These are phyloP conservation scores for Litchi chinensis DNA, from an alignment of 345 rosid genomes.

Conservation along the genomic window DNA sequence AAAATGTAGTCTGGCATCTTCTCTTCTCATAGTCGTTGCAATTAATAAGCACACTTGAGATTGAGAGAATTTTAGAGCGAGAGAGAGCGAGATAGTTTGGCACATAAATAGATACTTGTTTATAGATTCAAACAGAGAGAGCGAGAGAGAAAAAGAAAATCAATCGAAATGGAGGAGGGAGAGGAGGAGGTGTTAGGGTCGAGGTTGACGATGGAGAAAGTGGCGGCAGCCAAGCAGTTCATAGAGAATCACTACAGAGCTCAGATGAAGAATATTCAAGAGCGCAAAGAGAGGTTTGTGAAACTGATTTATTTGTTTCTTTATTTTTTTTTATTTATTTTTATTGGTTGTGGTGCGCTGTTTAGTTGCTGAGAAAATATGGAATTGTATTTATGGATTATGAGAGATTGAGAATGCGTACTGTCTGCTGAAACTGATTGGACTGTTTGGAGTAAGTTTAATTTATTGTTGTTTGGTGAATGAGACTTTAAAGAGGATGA, in stretches of 20 bases:
- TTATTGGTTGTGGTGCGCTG: conserved; percentile 7
- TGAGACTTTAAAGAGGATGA: conserved; percentile 1
- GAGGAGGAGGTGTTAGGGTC: conserved; percentile 72
- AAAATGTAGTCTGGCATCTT: conserved; percentile 23
- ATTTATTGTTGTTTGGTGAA: not conserved
- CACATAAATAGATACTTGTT: conserved; percentile 17
- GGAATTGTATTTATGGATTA: not conserved
- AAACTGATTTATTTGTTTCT: not conserved
- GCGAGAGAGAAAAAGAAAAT: conserved; percentile 22
- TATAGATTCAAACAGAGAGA: conserved; percentile 24
- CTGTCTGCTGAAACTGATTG: conserved; percentile 22
- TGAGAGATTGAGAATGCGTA: conserved; percentile 16
- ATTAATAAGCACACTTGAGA: conserved; percentile 34
- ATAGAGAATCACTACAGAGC: conserved; percentile 96
- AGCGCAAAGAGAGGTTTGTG: conserved; percentile 82
- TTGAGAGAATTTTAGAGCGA: conserved; percentile 30
- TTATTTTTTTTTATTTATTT: not conserved
- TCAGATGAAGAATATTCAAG: conserved; percentile 86
- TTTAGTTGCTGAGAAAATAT: conserved; percentile 31
- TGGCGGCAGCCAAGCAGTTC: conserved; percentile 96
- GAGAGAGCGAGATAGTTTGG: conserved; percentile 31
- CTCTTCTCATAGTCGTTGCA: conserved; percentile 28
- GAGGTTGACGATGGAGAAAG: conserved; percentile 97
- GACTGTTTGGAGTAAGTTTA: conserved; percentile 22
- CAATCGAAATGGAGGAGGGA: conserved; percentile 57